Evolutionary conservation across 257 asterid genomes (phyloP), one percentile per base, ranked within the genome.

Genomic region (Haberlea rhodopensis): DNA sequence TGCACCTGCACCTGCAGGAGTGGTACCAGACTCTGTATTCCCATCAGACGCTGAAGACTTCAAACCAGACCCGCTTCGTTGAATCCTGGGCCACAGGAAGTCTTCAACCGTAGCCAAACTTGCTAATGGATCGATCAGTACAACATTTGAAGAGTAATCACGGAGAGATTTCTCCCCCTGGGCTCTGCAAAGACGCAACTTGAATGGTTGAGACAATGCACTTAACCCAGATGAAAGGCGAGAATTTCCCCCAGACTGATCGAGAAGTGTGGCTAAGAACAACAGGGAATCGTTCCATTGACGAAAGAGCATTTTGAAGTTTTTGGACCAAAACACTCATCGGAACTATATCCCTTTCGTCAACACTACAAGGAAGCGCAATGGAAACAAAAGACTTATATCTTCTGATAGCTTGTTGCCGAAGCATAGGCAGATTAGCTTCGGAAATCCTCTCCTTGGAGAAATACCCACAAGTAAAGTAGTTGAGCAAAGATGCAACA

Each of bases 171-270:
- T 90, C 63, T 94, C 99, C 73, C 95, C 99, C 53, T 80, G 83
- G 34, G 95, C 95, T 76, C 99, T 80, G 65, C 99, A 94, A 65
- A 94, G 99, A 60, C 99, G 95, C 69, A 94, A 80, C 86, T 94
- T 94, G 53, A 90, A 81, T 53, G 97, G 97, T 69, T 88, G 96
- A 18, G 97, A 79, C 54, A 94, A 82, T 66, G 91, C 95, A 79
- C 89, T 80, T 65, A 88, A 77, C 71, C 99, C 97, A 75, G 97
- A 94, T 70, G 97, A 86, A 71, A 90, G 96, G 26, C 95, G 92
- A 18, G 96, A 71, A 81, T 71, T 86, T 40, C 94, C 87, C 54
- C 84, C 78, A 66, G 95, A 82, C n/a, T 19, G 97, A 79, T 70
- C 94, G 83, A 49, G 96, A 79, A 43, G 87, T 77, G 63, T 90